A percentile compares a stretch with the other conserved stretches of the same genome.
phyloP scores from a whole-genome alignment of 257 asterid species.

The Orobanche coerulescens region DNA sequence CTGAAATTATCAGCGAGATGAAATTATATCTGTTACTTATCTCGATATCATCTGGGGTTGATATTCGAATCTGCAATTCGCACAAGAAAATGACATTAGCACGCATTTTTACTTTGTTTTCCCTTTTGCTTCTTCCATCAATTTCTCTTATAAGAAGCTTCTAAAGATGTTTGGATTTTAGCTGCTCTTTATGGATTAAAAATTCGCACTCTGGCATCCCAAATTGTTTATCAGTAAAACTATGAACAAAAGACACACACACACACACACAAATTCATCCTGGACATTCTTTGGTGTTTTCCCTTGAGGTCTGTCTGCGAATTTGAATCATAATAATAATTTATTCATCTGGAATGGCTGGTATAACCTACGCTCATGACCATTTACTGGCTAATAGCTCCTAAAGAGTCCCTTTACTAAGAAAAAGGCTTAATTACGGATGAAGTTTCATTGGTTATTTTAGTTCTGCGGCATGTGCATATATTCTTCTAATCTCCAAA shows the following conservation, averaged over 20 bases:
- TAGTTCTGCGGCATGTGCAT: background rate
- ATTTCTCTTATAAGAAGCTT: background rate
- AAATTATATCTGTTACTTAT: too few species aligned
- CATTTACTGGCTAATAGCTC: background rate
- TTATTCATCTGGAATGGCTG: background rate
- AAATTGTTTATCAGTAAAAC: too few species aligned
- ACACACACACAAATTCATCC: background rate
- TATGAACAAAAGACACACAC: background rate
- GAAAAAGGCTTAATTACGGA: background rate
- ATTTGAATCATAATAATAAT: background rate
- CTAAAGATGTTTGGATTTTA: background rate
- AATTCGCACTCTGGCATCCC: too few species aligned
- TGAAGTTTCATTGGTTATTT: background rate
- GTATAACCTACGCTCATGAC: background rate
- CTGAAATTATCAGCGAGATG: background rate
- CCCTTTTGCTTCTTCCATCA: background rate
- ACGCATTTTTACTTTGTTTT: background rate
- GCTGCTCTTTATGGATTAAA: too few species aligned
- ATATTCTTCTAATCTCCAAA: too few species aligned
- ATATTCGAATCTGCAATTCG: conserved; percentile 5
- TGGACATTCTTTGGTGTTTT: conserved; percentile 8
- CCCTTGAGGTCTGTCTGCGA: background rate
- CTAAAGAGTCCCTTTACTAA: background rate
- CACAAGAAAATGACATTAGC: background rate
- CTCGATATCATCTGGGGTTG: background rate